Conservation (phyloP, 164 flowering plant species). For the Tetracentron sinense region DNA sequence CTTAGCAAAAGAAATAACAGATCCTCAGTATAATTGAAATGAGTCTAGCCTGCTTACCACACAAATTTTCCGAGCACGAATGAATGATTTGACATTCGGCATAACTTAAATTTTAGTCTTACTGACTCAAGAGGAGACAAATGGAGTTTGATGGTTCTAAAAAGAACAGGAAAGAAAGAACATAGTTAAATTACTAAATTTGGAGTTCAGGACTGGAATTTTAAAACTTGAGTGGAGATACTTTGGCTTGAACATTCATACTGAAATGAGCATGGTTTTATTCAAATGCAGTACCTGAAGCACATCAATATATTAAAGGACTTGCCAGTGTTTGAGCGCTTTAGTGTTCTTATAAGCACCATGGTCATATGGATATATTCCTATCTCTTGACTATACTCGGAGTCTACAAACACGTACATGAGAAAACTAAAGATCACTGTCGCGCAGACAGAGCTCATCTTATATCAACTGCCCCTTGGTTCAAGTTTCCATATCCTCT, state of each 20-base stretch:
- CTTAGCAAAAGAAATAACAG: too few relatives aligned
- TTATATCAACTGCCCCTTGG: slow-evolving; percentile 82
- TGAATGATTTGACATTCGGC: too few relatives aligned
- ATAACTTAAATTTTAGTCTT: too few relatives aligned
- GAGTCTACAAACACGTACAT: slow-evolving; percentile 16
- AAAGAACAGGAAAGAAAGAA: too few relatives aligned
- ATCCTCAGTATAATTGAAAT: too few relatives aligned
- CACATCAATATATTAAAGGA: slow-evolving; percentile 12
- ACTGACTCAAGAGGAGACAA: too few relatives aligned
- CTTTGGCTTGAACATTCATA: neutral
- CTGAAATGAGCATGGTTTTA: neutral
- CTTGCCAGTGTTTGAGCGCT: slow-evolving; percentile 16
- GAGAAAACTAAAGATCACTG: slow-evolving; percentile 47
- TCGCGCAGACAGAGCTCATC: slow-evolving; percentile 65
- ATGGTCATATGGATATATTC: slow-evolving; percentile 15
- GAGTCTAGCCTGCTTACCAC: too few relatives aligned
- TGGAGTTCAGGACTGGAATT: neutral
- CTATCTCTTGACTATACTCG: slow-evolving; percentile 9
- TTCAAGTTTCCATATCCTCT: slow-evolving; percentile 79
- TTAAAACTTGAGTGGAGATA: neutral
- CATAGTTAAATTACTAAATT: neutral
- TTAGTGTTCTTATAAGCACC: slow-evolving; percentile 16
- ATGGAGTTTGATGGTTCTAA: too few relatives aligned
- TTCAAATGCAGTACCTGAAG: slow-evolving; percentile 13
- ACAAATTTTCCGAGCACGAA: too few relatives aligned